These are phyloP conservation scores for Kurtzmaniella fragi DNA, from an alignment of 805 yeast species.

Conservation along the genomic window DNA sequence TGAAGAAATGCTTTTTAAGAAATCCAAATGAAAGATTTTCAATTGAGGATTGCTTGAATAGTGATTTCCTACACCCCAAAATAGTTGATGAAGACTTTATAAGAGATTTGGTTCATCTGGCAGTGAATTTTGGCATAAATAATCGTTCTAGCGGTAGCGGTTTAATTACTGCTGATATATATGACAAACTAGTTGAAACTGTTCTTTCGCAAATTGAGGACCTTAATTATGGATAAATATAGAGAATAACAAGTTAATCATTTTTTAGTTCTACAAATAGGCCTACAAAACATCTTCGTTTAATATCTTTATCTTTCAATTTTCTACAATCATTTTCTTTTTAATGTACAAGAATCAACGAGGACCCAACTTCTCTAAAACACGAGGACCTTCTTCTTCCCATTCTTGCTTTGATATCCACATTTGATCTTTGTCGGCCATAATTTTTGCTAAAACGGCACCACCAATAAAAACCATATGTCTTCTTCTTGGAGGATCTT, in stretches of 20 bases:
- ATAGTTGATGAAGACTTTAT: constrained; percentile 64
- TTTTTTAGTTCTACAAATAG: no score
- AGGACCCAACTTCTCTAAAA: constrained; percentile 86
- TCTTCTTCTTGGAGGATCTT: constrained; percentile 97
- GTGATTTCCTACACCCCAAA: constrained; percentile 71
- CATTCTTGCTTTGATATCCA: constrained; percentile 96
- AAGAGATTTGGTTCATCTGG: constrained; percentile 66
- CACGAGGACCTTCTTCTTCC: constrained; percentile 93
- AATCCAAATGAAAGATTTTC: constrained; percentile 68
- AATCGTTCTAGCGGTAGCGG: constrained; percentile 33
- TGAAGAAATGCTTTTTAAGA: constrained; percentile 65
- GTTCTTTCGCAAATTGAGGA: constrained; percentile 35
- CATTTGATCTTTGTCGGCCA: constrained; percentile 98
- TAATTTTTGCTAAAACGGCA: constrained; percentile 93
- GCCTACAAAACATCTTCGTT: no score
- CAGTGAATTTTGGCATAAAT: constrained; percentile 65
- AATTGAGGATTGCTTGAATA: constrained; percentile 52
- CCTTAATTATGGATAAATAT: constrained; percentile 25
- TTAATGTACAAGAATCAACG: constrained; percentile 40
- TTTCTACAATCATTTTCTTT: neutral
- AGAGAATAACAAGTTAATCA: no score
- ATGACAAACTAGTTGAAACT: constrained; percentile 35
- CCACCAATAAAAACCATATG: constrained; percentile 99
- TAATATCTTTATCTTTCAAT: no score
- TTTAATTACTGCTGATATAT: constrained; percentile 36